Conservation (phyloP, 768 basidiomycete genomes). For the Crepidotus variabilis region DNA sequence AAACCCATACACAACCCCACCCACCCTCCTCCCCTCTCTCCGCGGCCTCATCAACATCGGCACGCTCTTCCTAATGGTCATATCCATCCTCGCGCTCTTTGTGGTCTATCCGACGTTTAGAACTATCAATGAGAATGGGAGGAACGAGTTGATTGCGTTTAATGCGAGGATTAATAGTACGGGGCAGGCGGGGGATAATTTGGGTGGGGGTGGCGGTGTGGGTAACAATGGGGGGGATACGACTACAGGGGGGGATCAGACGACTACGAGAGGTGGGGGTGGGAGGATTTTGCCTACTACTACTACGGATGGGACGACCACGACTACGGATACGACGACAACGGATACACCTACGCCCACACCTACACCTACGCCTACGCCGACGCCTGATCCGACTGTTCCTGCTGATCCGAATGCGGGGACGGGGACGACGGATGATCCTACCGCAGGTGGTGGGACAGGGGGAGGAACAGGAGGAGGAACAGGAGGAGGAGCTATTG, state of each 20-base stretch:
- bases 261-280: neutral
- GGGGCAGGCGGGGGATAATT: slow-evolving; percentile 47
- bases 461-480: neutral
- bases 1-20: neutral
- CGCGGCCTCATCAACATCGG: slow-evolving; percentile 55
- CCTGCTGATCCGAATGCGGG: neutral
- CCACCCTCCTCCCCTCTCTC: slow-evolving; percentile 14
- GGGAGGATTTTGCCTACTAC: neutral
- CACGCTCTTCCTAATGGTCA: slow-evolving; percentile 56
- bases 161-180: slow-evolving; percentile 63
- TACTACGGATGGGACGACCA: neutral
- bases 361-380: neutral
- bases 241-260: too few relatives aligned
- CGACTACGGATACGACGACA: neutral
- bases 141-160: slow-evolving; percentile 42
- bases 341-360: neutral
- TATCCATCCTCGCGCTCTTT: slow-evolving; percentile 63
- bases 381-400: neutral
- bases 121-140: slow-evolving; percentile 34
- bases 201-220: neutral
- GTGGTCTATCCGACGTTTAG: slow-evolving; percentile 68
- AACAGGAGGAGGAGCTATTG: neutral
- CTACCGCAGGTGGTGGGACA: neutral
- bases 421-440: neutral
- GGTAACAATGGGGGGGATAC: neutral